These are phyloP conservation scores for Wilcoxina mikolae DNA, from an alignment of 495 filamentous ascomycete genomes.

Conservation along the genomic window DNA sequence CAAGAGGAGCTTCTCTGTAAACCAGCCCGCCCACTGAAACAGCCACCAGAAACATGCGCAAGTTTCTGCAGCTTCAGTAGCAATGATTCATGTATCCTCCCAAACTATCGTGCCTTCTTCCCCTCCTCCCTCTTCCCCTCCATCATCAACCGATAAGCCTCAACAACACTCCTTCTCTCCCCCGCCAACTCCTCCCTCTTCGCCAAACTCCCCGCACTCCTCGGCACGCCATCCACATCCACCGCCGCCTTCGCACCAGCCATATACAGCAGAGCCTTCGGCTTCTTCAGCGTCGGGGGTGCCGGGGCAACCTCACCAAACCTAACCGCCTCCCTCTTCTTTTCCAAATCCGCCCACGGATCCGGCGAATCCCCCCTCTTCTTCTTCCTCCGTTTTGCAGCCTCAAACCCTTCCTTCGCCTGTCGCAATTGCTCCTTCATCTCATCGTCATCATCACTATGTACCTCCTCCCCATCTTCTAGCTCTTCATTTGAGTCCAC, in stretches of 20 bases:
- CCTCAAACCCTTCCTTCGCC: slow-evolving; percentile 48
- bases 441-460: slow-evolving; percentile 8
- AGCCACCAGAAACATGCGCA: no score
- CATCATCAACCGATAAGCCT: slow-evolving; percentile 71
- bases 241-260: slow-evolving; percentile 40
- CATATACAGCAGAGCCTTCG: slow-evolving; percentile 56
- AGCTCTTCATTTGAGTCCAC: slow-evolving; percentile 1
- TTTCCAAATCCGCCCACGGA: slow-evolving; percentile 64
- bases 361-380: slow-evolving; percentile 35
- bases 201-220: slow-evolving; percentile 61
- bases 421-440: slow-evolving; percentile 45
- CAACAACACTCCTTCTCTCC: slow-evolving; percentile 61
- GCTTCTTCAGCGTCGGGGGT: slow-evolving; percentile 57
- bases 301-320: slow-evolving; percentile 69
- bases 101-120: no score
- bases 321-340: slow-evolving; percentile 43
- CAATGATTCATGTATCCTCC: no score
- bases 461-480: slow-evolving; percentile 5
- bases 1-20: no score
- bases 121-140: slow-evolving; percentile 38
- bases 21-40: no score
- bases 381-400: slow-evolving; percentile 20
- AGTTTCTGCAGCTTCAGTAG: no score
- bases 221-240: slow-evolving; percentile 59
- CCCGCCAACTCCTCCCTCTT: slow-evolving; percentile 66